Conservation (phyloP, 148 eudicot genomes). For the Beta vulgaris region DNA sequence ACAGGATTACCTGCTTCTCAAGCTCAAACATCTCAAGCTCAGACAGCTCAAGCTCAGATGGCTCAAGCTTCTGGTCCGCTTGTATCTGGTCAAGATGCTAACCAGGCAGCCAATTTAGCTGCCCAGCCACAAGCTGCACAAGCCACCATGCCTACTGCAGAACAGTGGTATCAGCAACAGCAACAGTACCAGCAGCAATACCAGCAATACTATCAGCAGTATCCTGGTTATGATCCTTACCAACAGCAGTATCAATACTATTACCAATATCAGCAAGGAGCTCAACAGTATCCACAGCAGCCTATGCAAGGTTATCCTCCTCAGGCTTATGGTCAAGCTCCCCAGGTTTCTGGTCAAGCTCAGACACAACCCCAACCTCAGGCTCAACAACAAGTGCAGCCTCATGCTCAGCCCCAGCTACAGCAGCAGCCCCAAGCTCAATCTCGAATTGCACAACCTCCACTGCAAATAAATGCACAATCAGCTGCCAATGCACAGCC, state of each 20-base stretch:
- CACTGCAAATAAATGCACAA: slow-evolving; percentile 23
- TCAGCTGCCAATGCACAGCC: slow-evolving; percentile 25
- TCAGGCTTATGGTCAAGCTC: slow-evolving; percentile 38
- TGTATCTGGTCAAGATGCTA: slow-evolving; percentile 42
- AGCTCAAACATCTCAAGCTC: slow-evolving; percentile 52
- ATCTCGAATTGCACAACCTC: slow-evolving; percentile 25
- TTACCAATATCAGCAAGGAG: slow-evolving; percentile 57
- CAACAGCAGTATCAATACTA: slow-evolving; percentile 50
- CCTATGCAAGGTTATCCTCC: slow-evolving; percentile 42
- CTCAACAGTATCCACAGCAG: slow-evolving; percentile 38
- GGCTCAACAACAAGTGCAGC: slow-evolving; percentile 29
- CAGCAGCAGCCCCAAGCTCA: slow-evolving; percentile 39
- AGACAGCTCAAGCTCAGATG: slow-evolving; percentile 56
- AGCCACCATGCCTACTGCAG: slow-evolving; percentile 54
- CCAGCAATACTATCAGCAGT: slow-evolving; percentile 85
- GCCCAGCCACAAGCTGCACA: slow-evolving; percentile 49
- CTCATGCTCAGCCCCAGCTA: slow-evolving; percentile 34
- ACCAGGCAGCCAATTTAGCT: slow-evolving; percentile 38
- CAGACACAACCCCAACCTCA: slow-evolving; percentile 43
- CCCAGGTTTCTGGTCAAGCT: slow-evolving; percentile 36
- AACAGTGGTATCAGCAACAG: slow-evolving; percentile 81
- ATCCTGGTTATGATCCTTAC: slow-evolving; percentile 53
- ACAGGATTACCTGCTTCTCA: slow-evolving; percentile 47
- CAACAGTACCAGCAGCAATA: slow-evolving; percentile 75
- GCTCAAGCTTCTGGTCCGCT: slow-evolving; percentile 45